Percentiles rank a stretch among this genome's conserved stretches.
phyloP scores from a whole-genome alignment of 2,329 filamentous ascomycete species.

The Cladophialophora yegresii region DNA sequence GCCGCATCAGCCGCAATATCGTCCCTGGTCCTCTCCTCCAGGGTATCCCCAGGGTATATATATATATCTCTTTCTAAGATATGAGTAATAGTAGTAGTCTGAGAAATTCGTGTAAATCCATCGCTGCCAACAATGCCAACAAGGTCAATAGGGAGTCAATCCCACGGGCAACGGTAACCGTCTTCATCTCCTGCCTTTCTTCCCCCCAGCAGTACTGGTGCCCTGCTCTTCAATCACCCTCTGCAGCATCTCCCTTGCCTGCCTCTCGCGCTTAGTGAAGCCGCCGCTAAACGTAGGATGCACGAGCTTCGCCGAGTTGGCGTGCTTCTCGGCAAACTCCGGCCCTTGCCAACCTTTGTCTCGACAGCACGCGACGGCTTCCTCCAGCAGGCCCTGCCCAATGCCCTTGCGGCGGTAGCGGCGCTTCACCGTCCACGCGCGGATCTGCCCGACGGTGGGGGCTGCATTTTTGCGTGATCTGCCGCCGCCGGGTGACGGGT shows the following conservation, averaged over 20 bases:
- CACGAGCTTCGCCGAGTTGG: constrained; percentile 67
- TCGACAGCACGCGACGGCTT: constrained; percentile 68
- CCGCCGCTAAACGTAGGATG: constrained; percentile 60
- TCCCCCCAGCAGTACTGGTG: constrained; percentile 2
- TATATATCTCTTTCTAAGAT: background rate
- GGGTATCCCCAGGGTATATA: background rate
- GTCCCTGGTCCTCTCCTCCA: background rate
- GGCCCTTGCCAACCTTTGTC: constrained; percentile 69
- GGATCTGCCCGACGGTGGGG: constrained; percentile 50
- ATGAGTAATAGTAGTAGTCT: background rate
- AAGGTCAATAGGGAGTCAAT: background rate
- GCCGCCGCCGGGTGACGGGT: constrained; percentile 9
- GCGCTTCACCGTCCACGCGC: constrained; percentile 77
- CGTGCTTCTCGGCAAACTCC: constrained; percentile 75
- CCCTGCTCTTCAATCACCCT: constrained; percentile 27
- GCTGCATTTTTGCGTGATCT: constrained; percentile 26
- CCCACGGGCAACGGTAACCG: too few relatives aligned
- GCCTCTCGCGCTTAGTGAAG: constrained; percentile 62
- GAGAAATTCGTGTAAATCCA: background rate
- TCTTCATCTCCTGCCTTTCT: constrained; percentile 22
- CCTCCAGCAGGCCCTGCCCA: constrained; percentile 70
- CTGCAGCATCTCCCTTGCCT: constrained; percentile 51
- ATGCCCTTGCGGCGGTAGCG: constrained; percentile 71
- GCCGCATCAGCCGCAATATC: background rate
- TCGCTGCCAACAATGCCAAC: background rate